phyloP scores from a whole-genome alignment of 352 stramenopile genomes.

The Blastocystis sp. region DNA sequence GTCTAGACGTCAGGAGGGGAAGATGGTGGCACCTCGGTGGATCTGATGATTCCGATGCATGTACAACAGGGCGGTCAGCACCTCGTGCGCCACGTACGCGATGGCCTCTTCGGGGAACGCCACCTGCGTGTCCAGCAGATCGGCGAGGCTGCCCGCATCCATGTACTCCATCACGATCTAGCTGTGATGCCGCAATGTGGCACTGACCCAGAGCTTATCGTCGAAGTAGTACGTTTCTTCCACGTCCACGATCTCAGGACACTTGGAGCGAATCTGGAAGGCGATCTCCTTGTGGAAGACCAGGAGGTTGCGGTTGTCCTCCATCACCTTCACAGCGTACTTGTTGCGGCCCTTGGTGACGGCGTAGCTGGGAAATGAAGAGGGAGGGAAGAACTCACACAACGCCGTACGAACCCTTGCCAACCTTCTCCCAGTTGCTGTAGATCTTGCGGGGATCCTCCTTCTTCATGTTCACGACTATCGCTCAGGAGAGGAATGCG shows the following conservation, averaged over 20 bases:
- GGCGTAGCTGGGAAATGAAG: not conserved
- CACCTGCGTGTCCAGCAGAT: conserved; percentile 61
- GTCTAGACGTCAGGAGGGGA: conserved; percentile 26
- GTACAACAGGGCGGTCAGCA: conserved; percentile 15
- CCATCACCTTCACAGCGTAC: conserved; percentile 47
- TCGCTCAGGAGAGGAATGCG: not conserved
- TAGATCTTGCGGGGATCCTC: not conserved
- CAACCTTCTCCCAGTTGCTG: conserved; percentile 23
- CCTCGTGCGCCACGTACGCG: conserved; percentile 46
- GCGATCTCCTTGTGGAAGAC: conserved; percentile 23
- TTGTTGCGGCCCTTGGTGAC: not conserved
- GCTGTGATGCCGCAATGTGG: not conserved
- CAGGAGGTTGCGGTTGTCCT: conserved; percentile 40
- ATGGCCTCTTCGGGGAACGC: conserved; percentile 66
- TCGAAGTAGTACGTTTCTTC: conserved; percentile 48
- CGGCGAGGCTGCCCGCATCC: conserved; percentile 28
- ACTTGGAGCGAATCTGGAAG: conserved; percentile 30
- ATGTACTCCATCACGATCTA: conserved; percentile 67
- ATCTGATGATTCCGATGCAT: conserved; percentile 57
- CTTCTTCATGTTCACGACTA: conserved; percentile 48
- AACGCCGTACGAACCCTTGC: conserved; percentile 43
- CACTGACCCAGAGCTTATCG: conserved; percentile 30
- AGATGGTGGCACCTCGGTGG: conserved; percentile 21
- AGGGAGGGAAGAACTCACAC: conserved; percentile 13
- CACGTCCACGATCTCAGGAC: conserved; percentile 26